Conservation (phyloP, 768 basidiomycete species). For the Kwoniella bestiolae region DNA sequence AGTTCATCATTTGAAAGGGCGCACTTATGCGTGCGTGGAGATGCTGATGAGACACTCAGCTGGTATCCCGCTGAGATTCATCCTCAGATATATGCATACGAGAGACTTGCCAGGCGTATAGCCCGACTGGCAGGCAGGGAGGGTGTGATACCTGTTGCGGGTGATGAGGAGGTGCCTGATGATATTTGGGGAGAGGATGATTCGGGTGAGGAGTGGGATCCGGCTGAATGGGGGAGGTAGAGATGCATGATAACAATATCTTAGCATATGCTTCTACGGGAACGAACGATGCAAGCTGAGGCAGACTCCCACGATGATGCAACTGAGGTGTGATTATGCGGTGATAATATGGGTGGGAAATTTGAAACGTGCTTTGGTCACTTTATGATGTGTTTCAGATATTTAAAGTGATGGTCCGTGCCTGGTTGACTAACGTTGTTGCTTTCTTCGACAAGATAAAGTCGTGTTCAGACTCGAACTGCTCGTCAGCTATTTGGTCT, state of each 20-base stretch:
- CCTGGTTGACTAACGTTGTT: background rate
- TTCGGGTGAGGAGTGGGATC: constrained; percentile 39
- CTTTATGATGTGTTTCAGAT: background rate
- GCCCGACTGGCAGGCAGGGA: constrained; percentile 34
- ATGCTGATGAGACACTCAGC: constrained; percentile 18
- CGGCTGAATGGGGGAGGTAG: constrained; percentile 40
- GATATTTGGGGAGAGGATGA: constrained; percentile 26
- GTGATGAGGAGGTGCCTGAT: constrained; percentile 23
- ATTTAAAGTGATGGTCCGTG: background rate
- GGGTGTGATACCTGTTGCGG: constrained; percentile 41
- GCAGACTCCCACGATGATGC: no score
- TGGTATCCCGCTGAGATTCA: constrained; percentile 46
- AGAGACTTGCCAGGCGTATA: constrained; percentile 33
- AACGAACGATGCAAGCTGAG: no score
- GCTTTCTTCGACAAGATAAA: no score
- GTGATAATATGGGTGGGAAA: background rate
- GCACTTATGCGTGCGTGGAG: background rate
- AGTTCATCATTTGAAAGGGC: constrained; percentile 30
- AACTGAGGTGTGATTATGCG: no score
- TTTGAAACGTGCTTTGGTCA: constrained; percentile 1
- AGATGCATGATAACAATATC: background rate
- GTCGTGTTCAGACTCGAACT: background rate
- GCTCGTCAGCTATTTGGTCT: no score
- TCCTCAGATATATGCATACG: constrained; percentile 39
- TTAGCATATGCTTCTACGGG: no score